phyloP scores from a whole-genome alignment of 495 filamentous ascomycete species.

The Neurospora intermedia region DNA sequence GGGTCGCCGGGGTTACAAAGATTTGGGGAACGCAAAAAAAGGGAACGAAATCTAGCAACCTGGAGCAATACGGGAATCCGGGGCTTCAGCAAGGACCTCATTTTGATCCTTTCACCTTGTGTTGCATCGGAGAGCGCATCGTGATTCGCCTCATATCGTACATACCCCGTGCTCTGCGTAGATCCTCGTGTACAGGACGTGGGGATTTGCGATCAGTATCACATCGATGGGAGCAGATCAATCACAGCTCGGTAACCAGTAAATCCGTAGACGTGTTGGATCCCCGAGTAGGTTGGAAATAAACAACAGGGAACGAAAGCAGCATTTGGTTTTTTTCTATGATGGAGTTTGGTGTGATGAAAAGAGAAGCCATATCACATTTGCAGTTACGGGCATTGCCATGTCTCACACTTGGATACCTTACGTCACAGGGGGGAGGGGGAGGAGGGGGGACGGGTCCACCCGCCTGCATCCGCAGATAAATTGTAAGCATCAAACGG shows the following conservation, averaged over 20 bases:
- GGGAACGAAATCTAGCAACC: not conserved
- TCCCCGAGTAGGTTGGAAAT: not conserved
- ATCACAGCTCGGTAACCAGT: not conserved
- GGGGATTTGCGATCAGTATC: not conserved
- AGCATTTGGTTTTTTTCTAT: not conserved
- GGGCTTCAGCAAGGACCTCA: not conserved
- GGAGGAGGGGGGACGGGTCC: not conserved
- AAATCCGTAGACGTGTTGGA: not conserved
- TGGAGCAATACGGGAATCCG: not conserved
- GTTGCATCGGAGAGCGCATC: not conserved
- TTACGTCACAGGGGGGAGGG: not conserved
- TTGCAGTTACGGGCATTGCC: not conserved
- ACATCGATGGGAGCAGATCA: not conserved
- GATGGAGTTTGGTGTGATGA: not conserved
- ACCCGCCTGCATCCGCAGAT: not conserved
- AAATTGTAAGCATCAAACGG: not conserved
- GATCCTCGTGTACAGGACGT: not conserved
- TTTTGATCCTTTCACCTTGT: not conserved
- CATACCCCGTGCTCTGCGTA: not conserved
- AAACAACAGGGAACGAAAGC: not conserved
- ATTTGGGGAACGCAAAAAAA: not conserved
- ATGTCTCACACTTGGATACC: not conserved
- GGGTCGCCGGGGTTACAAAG: not conserved
- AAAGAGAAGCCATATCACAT: not conserved
- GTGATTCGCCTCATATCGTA: not conserved